Percentiles rank a stretch among this genome's conserved stretches.
phyloP scores from a whole-genome alignment of 805 yeast genomes.

The Teunomyces aglyptinius region DNA sequence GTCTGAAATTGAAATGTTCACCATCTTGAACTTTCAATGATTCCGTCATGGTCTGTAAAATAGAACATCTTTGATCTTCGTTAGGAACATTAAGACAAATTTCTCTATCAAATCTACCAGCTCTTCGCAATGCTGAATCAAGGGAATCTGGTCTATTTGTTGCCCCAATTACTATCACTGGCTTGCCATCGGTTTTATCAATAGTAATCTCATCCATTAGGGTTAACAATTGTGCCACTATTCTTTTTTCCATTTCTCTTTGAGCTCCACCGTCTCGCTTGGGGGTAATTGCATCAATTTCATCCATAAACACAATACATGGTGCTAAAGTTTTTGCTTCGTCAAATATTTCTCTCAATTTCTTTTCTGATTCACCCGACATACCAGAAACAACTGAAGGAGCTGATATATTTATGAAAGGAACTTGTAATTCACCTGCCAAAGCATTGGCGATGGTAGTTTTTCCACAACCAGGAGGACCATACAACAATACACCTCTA shows the following conservation, averaged over 20 bases:
- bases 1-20: constrained; percentile 55
- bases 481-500: constrained; percentile 88
- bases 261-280: constrained; percentile 94
- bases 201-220: constrained; percentile 90
- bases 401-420: constrained; percentile 87
- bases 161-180: constrained; percentile 93
- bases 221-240: constrained; percentile 92
- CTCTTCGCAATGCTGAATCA: constrained; percentile 92
- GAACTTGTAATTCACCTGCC: constrained; percentile 92
- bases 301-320: constrained; percentile 89
- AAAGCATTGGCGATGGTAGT: constrained; percentile 94
- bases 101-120: constrained; percentile 95
- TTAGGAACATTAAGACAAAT: constrained; percentile 94
- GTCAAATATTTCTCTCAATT: constrained; percentile 86
- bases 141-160: constrained; percentile 95
- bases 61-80: constrained; percentile 74
- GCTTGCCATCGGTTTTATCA: constrained; percentile 87
- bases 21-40: constrained; percentile 62
- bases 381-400: constrained; percentile 97
- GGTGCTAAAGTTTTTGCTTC: constrained; percentile 92
- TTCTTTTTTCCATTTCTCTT: constrained; percentile 95
- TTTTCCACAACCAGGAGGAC: constrained; percentile 99
- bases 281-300: constrained; percentile 97
- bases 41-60: constrained; percentile 70
- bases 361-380: constrained; percentile 99